Base-by-base conservation (phyloP, 2,329 filamentous ascomycete genomes). In the Ascochyta fabae region DNA sequence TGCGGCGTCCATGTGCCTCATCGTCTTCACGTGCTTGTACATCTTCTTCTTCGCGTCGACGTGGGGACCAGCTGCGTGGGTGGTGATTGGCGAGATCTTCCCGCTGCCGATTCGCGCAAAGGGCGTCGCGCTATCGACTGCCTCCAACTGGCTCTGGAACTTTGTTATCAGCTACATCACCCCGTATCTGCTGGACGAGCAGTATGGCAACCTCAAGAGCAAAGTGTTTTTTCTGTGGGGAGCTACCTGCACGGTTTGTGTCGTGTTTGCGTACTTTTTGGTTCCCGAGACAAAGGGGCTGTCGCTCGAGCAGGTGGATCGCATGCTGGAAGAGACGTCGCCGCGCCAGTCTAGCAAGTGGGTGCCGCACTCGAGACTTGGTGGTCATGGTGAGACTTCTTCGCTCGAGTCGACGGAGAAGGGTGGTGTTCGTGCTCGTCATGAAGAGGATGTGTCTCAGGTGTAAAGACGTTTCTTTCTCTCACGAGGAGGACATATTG, bases 141-240 rank as follows among this genome's bases (percentile, higher is more conserved):
- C 92, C 58, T 92, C 88, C 73, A 96, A 96, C 85, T 96, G 91
- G 91, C 84, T 95, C 60, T 95, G 91, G 91, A 95, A 92, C 81
- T 91, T 88, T 76, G 78, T 82, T 75, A 75, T 75, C 46, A 64
- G 69, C 29, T 69, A 70, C 50, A 65, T 71, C 44, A 92, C 89
- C 0, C 91, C 92, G 0, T 95, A 90, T 72, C 85, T 96, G 80
- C 88, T 92, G 19, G 65, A 74, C 0, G 48, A 60, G 34, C 87
- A 87, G 5, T 86, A 89, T 41, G 87, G 87, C 15, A 84, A 91
- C 64, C 81, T 96, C 13, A 74, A 78, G 61, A 73, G 77, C 16
- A 82, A 80, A 62, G 80, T 84, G 19, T 84, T 84, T 72, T 83
- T 83, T 67, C 76, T 84, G 62, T 84, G 81, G 81, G 81, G 79